These are phyloP conservation scores for Ormosia semicastrata DNA, from an alignment of 306 rosid genomes.

Conservation along the genomic window DNA sequence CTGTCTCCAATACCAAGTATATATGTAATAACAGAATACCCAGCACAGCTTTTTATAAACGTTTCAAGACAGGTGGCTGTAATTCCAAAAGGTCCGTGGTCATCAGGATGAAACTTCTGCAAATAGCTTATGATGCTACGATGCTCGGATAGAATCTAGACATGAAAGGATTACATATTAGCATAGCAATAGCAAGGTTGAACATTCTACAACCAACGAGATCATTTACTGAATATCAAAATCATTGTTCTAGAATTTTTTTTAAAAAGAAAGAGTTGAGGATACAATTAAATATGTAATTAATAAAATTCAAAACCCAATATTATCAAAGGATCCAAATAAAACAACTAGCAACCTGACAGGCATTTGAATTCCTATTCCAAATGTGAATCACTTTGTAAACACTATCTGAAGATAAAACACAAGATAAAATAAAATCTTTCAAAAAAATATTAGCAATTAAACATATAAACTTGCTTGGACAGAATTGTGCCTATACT, in stretches of 20 bases:
- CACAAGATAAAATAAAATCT: background rate
- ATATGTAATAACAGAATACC: constrained; percentile 98
- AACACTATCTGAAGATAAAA: background rate
- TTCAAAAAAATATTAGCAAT: constrained; percentile 11
- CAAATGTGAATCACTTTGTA: background rate
- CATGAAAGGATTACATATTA: constrained; percentile 29
- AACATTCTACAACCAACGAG: constrained; percentile 14
- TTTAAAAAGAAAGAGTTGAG: background rate
- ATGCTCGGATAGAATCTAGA: constrained; percentile 91
- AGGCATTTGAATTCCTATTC: background rate
- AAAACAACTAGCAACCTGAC: constrained; percentile 4
- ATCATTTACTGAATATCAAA: background rate
- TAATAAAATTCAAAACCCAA: constrained; percentile 23
- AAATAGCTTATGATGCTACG: constrained; percentile 92
- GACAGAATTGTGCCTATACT: background rate
- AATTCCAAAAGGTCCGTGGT: constrained; percentile 93
- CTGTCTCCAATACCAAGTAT: constrained; percentile 99
- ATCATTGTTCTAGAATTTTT: background rate
- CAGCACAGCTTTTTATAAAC: constrained; percentile 97
- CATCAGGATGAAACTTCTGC: constrained; percentile 96
- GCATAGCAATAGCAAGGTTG: constrained; percentile 23
- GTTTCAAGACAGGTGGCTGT: constrained; percentile 97
- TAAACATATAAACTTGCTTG: background rate
- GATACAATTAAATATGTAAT: background rate
- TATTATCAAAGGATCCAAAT: background rate